These are phyloP conservation scores for Halophytophthora polymorphica DNA, from an alignment of 352 stramenopile genomes.

Conservation along the genomic window DNA sequence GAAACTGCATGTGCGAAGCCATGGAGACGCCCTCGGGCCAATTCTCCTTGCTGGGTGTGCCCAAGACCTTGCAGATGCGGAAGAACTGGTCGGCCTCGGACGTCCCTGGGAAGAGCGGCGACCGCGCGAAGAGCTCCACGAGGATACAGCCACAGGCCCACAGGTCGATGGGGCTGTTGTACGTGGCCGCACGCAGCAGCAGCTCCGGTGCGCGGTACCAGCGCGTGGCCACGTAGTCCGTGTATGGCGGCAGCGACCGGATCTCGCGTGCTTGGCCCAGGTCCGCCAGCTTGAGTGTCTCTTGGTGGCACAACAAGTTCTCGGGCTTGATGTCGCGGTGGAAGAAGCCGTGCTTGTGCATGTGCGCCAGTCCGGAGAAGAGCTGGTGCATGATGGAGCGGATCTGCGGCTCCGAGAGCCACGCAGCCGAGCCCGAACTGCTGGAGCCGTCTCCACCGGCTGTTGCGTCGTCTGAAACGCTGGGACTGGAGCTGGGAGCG, in stretches of 20 bases:
- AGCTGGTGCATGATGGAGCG: constrained; percentile 79
- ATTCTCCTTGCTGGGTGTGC: constrained; percentile 80
- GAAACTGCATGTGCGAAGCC: constrained; percentile 89
- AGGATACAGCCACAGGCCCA: constrained; percentile 84
- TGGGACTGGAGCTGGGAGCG: constrained; percentile 5
- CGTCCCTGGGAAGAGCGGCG: constrained; percentile 76
- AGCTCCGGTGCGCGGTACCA: constrained; percentile 82
- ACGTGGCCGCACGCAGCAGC: constrained; percentile 55
- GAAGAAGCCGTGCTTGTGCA: constrained; percentile 85
- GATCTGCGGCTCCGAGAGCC: constrained; percentile 64
- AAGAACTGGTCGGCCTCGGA: constrained; percentile 96
- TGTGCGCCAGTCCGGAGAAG: constrained; percentile 69
- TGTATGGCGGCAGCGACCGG: constrained; percentile 61
- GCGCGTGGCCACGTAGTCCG: constrained; percentile 72
- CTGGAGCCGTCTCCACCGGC: constrained; percentile 21
- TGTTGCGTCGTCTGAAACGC: constrained; percentile 43
- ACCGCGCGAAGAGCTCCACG: constrained; percentile 71
- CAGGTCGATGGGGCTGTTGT: constrained; percentile 81
- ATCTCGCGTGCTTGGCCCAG: constrained; percentile 75
- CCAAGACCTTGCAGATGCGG: constrained; percentile 93
- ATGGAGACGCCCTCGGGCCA: constrained; percentile 91
- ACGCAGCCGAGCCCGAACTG: constrained; percentile 13
- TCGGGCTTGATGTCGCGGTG: constrained; percentile 83
- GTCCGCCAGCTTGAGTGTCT: constrained; percentile 74
- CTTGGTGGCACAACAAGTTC: constrained; percentile 61